A percentile compares a stretch with the other conserved stretches of the same genome.
Evolutionary conservation across 306 rosid species (phyloP).

Genomic region (Dryas octopetala): DNA sequence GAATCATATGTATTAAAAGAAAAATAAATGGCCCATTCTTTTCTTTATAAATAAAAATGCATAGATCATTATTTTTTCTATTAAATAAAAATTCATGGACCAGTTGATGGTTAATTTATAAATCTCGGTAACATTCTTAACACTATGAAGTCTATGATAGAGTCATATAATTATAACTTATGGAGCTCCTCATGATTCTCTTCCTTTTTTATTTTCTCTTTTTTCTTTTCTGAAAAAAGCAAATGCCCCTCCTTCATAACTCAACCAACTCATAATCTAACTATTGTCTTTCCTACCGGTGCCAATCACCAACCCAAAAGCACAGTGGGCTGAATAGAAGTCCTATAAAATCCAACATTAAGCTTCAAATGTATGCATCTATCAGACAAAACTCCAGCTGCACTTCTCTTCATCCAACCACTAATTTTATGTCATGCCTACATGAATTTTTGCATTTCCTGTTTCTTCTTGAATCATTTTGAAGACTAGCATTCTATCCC

Average conservation of each 20-base stretch:
- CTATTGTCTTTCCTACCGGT: neutral
- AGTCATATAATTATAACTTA: neutral
- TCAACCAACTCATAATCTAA: neutral
- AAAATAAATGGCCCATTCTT: too few species aligned
- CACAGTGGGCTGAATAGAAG: neutral
- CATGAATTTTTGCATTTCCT: constrained; percentile 90
- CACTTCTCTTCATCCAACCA: neutral
- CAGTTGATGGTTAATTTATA: neutral
- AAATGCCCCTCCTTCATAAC: neutral
- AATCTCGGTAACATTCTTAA: neutral
- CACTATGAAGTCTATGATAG: neutral
- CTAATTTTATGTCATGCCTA: constrained; percentile 24
- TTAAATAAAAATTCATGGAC: neutral
- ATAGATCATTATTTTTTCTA: neutral
- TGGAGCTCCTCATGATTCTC: neutral
- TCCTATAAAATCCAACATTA: neutral
- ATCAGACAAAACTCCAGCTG: neutral
- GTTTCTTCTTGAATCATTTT: constrained; percentile 90
- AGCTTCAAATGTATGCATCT: neutral
- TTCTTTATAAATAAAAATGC: neutral
- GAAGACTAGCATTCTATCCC: constrained; percentile 32
- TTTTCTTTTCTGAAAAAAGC: neutral
- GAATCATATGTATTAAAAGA: neutral
- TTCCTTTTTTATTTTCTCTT: neutral
- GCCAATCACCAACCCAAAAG: neutral